Conservation (phyloP, 257 asterid genomes). For the Rauvolfia tetraphylla region DNA sequence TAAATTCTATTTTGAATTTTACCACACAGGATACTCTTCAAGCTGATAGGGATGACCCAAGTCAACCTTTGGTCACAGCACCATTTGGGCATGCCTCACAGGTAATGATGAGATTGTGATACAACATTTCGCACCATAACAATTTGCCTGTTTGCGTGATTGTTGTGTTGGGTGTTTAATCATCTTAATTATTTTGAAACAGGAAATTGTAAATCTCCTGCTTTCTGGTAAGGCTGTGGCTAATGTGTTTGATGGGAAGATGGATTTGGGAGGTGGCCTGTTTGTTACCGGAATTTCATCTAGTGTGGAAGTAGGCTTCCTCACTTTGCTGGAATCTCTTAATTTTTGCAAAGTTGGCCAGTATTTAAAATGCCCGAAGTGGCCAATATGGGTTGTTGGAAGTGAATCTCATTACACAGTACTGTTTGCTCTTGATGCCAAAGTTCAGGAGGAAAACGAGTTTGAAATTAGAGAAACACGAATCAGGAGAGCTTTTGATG, state of each 20-base stretch:
- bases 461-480: conserved; percentile 68
- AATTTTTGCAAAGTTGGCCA: conserved; percentile 91
- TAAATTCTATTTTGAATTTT: conserved; percentile 15
- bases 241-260: conserved; percentile 83
- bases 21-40: conserved; percentile 44
- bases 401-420: conserved; percentile 97
- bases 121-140: conserved; percentile 1
- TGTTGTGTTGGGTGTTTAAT: not conserved
- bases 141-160: not conserved
- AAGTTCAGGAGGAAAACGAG: conserved; percentile 90
- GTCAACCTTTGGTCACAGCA: conserved; percentile 91
- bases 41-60: conserved; percentile 95
- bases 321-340: conserved; percentile 86
- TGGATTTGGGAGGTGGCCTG: conserved; percentile 96
- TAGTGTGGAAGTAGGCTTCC: conserved; percentile 87
- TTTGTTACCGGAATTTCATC: conserved; percentile 86
- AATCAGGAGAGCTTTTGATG: conserved; percentile 85
- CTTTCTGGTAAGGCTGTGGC: conserved; percentile 92
- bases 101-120: conserved; percentile 39
- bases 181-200: conserved; percentile 19
- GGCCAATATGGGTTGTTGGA: conserved; percentile 99
- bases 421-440: conserved; percentile 73
- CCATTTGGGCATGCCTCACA: conserved; percentile 99
- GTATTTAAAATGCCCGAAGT: conserved; percentile 72
- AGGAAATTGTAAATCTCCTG: conserved; percentile 95